Evolutionary conservation across 768 basidiomycete species (phyloP), one percentile per base, ranked within the genome.

Genomic region (Termitomyces sp.): DNA sequence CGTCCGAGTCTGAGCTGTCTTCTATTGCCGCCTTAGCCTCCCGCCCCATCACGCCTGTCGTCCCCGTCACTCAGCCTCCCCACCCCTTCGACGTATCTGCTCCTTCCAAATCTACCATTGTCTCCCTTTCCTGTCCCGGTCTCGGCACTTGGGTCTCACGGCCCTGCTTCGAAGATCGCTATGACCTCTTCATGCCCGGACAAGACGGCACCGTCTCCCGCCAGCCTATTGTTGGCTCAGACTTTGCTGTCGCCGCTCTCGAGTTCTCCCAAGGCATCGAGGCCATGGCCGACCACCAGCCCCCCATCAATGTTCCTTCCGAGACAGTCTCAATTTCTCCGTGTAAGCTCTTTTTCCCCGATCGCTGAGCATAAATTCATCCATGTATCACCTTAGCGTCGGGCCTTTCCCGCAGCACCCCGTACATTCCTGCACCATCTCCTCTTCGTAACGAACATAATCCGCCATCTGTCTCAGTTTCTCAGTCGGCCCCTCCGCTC

Each of bases 111-210:
- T 63, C 66, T 50, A 64, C 66, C n/a, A 64, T 62, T 39, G 63
- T 75, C 40, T 72, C 71, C 37, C 65, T 63, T n/a, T 69, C 70
- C 40, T 86, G 85, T 64, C 72, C 73, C 14, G 85, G 86, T 54
- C 72, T 92, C 45, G 78, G 76, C 42, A 78, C 72, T n/a, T 92
- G 90, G 90, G 76, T 82, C 59, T 73, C 76, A 37, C 85, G 89
- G 3, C 84, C 86, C 25, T 86, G 86, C 65, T 91, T 89, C 67
- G 89, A 92, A 68, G 88, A 91, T 55, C 76, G 88, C 32, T 72
- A 80, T 59, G 69, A 73, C 27, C 73, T 88, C 4, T 87, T 84
- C 73, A 68, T 78, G 12, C 74, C 75, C 3, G 65, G 69, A 23
- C 73, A 73, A 19, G 66, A 70, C 10, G 72, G 66, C 17, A 73